phyloP scores from a whole-genome alignment of 345 rosid genomes.

The Acer saccharum region DNA sequence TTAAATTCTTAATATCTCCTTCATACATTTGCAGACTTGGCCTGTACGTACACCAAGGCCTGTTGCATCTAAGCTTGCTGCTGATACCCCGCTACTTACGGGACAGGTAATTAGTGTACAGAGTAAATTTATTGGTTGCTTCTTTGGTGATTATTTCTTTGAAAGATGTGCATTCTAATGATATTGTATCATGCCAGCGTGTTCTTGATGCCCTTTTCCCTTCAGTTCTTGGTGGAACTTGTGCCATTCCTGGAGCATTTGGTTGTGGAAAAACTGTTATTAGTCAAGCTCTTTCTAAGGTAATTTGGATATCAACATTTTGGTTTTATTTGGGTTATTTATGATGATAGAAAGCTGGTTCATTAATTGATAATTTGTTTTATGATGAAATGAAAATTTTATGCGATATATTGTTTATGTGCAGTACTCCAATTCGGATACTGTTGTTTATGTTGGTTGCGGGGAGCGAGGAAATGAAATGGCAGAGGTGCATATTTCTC shows the following conservation, averaged over 20 bases:
- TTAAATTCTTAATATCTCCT: conserved; percentile 12
- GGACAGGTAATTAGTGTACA: conserved; percentile 67
- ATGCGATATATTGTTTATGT: conserved; percentile 20
- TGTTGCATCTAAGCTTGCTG: conserved; percentile 98
- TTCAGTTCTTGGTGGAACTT: conserved; percentile 99
- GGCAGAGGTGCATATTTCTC: conserved; percentile 75
- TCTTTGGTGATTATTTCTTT: neutral
- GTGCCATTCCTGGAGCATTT: conserved; percentile 99
- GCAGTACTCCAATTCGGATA: conserved; percentile 98
- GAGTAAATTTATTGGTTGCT: neutral
- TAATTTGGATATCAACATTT: conserved; percentile 28
- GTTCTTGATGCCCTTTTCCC: conserved; percentile 99
- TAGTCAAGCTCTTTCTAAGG: conserved; percentile 99
- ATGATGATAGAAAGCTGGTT: conserved; percentile 2
- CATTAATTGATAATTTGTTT: conserved; percentile 16
- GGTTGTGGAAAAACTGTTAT: conserved; percentile 99
- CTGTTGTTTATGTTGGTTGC: conserved; percentile 98
- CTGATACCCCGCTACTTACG: conserved; percentile 96
- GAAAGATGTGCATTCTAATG: conserved; percentile 25
- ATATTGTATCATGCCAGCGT: conserved; percentile 57
- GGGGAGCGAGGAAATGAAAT: conserved; percentile 99
- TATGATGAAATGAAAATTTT: neutral
- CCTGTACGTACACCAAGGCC: conserved; percentile 99
- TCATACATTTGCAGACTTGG: conserved; percentile 72
- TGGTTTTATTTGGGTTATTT: neutral